Conservation (phyloP, 352 stramenopile species). For the Pythium volutum region DNA sequence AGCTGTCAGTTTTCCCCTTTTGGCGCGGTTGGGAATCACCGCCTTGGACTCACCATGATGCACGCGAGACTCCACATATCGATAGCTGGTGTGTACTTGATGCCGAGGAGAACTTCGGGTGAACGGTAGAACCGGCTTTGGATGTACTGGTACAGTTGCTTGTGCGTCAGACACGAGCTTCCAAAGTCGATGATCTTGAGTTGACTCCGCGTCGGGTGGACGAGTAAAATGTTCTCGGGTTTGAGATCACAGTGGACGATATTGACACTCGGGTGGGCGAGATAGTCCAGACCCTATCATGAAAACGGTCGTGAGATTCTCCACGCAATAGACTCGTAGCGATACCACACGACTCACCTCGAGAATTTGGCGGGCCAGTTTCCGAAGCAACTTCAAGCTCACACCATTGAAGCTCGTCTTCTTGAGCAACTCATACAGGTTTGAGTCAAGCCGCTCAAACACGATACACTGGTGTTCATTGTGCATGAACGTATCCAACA, state of each 20-base stretch:
- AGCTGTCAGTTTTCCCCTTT: background rate
- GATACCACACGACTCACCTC: slow-evolving; percentile 27
- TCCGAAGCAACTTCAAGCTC: slow-evolving; percentile 93
- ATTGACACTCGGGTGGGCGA: slow-evolving; percentile 90
- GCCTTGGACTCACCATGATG: slow-evolving; percentile 53
- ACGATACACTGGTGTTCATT: slow-evolving; percentile 97
- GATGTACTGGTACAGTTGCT: slow-evolving; percentile 97
- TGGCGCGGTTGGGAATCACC: background rate
- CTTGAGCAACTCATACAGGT: slow-evolving; percentile 96
- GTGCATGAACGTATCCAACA: slow-evolving; percentile 95
- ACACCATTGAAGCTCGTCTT: slow-evolving; percentile 92
- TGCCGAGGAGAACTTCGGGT: slow-evolving; percentile 83
- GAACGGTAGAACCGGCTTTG: slow-evolving; percentile 97
- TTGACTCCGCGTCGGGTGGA: slow-evolving; percentile 91
- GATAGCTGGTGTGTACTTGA: slow-evolving; percentile 80
- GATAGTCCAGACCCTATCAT: slow-evolving; percentile 70
- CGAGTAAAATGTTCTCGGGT: slow-evolving; percentile 98
- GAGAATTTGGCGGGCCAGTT: slow-evolving; percentile 96
- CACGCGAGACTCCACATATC: slow-evolving; percentile 90
- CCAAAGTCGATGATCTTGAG: slow-evolving; percentile 99
- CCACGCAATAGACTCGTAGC: background rate
- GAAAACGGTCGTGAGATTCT: background rate
- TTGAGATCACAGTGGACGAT: slow-evolving; percentile 99
- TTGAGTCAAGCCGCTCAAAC: slow-evolving; percentile 95
- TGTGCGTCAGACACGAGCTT: slow-evolving; percentile 93